phyloP scores from a whole-genome alignment of 371 early-diverging fungal genomes.

The Lichtheimia corymbifera region DNA sequence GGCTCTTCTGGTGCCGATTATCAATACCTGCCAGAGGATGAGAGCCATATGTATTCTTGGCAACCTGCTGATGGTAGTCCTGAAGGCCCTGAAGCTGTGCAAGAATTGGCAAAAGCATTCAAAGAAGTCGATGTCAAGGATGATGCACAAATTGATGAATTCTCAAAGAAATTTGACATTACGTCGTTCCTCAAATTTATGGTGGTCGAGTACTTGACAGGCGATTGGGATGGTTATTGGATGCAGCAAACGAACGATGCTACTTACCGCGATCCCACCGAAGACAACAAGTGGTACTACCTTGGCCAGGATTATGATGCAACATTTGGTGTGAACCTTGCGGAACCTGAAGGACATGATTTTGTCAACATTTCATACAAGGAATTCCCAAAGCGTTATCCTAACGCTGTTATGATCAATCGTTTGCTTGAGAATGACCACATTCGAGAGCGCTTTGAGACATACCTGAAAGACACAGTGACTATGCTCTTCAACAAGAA shows the following conservation, averaged over 20 bases:
- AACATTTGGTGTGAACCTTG: conserved; percentile 61
- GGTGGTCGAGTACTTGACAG: conserved; percentile 59
- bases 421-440: conserved; percentile 46
- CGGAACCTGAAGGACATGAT: conserved; percentile 19
- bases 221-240: conserved; percentile 65
- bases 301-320: conserved; percentile 58
- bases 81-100: conserved; percentile 34
- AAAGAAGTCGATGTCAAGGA: conserved; percentile 35
- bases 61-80: conserved; percentile 34
- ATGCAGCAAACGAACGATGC: conserved; percentile 56
- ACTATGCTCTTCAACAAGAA: conserved; percentile 49
- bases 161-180: conserved; percentile 40
- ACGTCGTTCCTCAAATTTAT: conserved; percentile 55
- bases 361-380: conserved; percentile 42
- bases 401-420: conserved; percentile 50
- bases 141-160: conserved; percentile 38
- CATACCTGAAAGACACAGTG: conserved; percentile 47
- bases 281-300: conserved; percentile 45
- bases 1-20: conserved; percentile 57
- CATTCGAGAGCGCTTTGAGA: conserved; percentile 37
- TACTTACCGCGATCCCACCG: conserved; percentile 51
- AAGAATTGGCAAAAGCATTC: conserved; percentile 41
- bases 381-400: conserved; percentile 34
- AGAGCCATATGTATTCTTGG: conserved; percentile 31
- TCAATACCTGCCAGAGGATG: conserved; percentile 15